Conservation (phyloP, 2,329 filamentous ascomycete species). For the Sordariomycetes sp. region DNA sequence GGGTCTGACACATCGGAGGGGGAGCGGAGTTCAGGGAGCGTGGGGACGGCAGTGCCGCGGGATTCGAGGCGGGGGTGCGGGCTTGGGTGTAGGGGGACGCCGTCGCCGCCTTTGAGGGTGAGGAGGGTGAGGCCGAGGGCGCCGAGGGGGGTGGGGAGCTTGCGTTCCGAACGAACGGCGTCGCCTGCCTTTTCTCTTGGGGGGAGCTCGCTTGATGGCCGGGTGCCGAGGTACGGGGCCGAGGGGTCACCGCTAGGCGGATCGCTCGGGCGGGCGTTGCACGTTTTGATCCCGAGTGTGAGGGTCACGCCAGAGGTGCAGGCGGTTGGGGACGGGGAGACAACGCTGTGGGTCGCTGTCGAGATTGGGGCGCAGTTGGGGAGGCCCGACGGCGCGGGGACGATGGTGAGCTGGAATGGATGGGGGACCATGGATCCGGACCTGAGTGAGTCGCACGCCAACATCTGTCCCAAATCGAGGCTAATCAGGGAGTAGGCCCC, state of each 20-base stretch:
- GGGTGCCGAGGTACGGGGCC: neutral
- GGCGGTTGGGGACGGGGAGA: slow-evolving; percentile 17
- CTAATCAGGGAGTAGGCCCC: slow-evolving; percentile 14
- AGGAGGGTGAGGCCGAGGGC: neutral
- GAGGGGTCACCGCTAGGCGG: neutral
- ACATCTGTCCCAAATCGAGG: neutral
- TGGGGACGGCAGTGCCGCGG: neutral
- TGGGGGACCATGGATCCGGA: neutral
- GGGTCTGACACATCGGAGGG: neutral
- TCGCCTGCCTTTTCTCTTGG: neutral
- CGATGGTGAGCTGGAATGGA: neutral
- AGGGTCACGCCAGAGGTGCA: slow-evolving; percentile 26
- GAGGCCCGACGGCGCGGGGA: neutral
- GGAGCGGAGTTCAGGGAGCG: neutral
- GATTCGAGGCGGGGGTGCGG: neutral
- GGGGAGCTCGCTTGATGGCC: neutral
- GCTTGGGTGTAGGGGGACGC: neutral
- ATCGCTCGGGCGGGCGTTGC: slow-evolving; percentile 15
- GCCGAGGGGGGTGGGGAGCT: neutral
- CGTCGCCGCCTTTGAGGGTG: slow-evolving; percentile 1
- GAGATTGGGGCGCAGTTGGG: slow-evolving; percentile 27
- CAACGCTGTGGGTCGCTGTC: slow-evolving; percentile 32
- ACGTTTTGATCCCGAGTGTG: slow-evolving; percentile 13
- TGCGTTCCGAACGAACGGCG: neutral
- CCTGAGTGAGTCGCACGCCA: neutral